A percentile compares a stretch with the other conserved stretches of the same genome.
These are phyloP conservation scores for Teratosphaeria gauchensis DNA, from an alignment of 2,329 filamentous ascomycete genomes.

Conservation along the genomic window DNA sequence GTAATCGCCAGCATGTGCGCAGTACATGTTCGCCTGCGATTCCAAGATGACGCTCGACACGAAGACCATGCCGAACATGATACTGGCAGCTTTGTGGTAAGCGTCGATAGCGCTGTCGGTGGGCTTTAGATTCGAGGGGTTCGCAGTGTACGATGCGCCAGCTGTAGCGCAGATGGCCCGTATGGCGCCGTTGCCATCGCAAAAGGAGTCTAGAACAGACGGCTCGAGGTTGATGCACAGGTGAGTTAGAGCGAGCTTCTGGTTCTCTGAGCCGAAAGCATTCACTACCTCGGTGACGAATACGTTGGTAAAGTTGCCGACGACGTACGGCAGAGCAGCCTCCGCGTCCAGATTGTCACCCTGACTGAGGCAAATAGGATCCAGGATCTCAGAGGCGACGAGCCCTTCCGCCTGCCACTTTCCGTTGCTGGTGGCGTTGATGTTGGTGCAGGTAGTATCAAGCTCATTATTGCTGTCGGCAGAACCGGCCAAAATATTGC, in stretches of 20 bases:
- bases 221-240: constrained; percentile 18
- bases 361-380: constrained; percentile 13
- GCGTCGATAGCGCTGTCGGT: constrained; percentile 5
- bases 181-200: constrained; percentile 11
- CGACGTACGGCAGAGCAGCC: constrained; percentile 9
- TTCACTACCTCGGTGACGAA: constrained; percentile 16
- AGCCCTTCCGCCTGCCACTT: constrained; percentile 16
- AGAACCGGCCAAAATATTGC: constrained; percentile 21
- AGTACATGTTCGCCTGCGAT: constrained; percentile 7
- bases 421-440: constrained; percentile 8
- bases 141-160: neutral
- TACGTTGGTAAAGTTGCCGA: constrained; percentile 13
- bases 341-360: constrained; percentile 9
- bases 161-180: constrained; percentile 12
- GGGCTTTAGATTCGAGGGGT: neutral
- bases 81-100: constrained; percentile 11
- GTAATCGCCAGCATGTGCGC: constrained; percentile 5
- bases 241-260: constrained; percentile 10
- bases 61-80: constrained; percentile 13
- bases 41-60: constrained; percentile 8
- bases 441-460: constrained; percentile 12
- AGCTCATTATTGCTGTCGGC: constrained; percentile 12
- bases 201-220: constrained; percentile 14
- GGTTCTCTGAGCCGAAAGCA: constrained; percentile 12
- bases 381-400: constrained; percentile 7